Evolutionary conservation across 2,329 filamentous ascomycete genomes (phyloP).

Genomic region (Cordyceps farinosa): DNA sequence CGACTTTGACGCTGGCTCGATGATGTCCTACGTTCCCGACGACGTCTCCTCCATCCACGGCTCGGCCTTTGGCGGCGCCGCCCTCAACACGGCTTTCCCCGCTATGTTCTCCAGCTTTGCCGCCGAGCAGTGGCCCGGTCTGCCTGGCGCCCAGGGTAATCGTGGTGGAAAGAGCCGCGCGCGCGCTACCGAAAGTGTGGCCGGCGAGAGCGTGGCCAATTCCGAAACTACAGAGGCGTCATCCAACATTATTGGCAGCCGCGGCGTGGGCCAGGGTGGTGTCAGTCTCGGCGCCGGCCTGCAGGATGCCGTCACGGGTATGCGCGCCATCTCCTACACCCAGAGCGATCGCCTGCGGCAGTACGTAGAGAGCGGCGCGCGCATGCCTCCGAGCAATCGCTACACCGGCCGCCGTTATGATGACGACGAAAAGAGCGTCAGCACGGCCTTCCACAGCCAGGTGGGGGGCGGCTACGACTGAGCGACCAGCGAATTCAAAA

Average conservation of each 20-base stretch:
- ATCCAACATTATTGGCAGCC: constrained; percentile 71
- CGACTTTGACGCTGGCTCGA: constrained; percentile 75
- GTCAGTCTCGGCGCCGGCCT: constrained; percentile 82
- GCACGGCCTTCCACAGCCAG: constrained; percentile 94
- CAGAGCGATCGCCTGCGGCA: constrained; percentile 79
- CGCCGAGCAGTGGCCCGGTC: constrained; percentile 79
- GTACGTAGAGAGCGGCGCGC: constrained; percentile 83
- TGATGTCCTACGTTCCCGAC: constrained; percentile 93
- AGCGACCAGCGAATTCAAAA: constrained; percentile 24
- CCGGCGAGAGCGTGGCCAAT: constrained; percentile 87
- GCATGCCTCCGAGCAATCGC: constrained; percentile 62
- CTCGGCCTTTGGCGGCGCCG: constrained; percentile 80
- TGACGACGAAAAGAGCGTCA: constrained; percentile 93
- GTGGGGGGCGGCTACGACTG: constrained; percentile 64
- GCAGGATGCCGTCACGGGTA: constrained; percentile 66
- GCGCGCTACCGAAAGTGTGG: constrained; percentile 70
- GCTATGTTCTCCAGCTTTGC: constrained; percentile 95
- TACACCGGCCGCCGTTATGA: constrained; percentile 72
- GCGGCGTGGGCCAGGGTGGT: constrained; percentile 75
- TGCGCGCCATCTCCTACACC: constrained; percentile 56
- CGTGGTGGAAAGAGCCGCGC: constrained; percentile 66
- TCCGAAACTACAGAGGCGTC: constrained; percentile 86
- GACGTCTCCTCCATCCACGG: constrained; percentile 96
- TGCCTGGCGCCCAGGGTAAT: constrained; percentile 62
- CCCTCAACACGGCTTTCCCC: constrained; percentile 72